Conservation (phyloP, 2,329 filamentous ascomycete species). For the Fusarium nanum region DNA sequence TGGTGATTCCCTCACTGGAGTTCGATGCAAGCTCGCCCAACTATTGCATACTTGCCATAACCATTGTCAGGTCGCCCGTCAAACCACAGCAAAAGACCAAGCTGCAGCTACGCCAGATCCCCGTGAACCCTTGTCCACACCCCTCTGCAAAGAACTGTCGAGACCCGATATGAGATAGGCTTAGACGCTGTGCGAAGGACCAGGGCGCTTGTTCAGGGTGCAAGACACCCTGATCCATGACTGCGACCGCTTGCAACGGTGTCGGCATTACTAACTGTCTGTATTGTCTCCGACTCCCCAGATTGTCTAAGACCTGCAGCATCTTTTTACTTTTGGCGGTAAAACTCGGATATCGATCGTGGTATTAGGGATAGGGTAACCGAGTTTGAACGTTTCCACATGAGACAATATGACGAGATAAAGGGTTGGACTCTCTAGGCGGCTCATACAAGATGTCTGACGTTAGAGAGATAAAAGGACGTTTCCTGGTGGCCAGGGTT, state of each 20-base stretch:
- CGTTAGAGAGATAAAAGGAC: conserved; percentile 19
- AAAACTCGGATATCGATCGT: background rate
- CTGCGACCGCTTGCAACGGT: conserved; percentile 22
- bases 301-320: conserved; percentile 6
- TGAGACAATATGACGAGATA: conserved; percentile 33
- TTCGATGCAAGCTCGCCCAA: background rate
- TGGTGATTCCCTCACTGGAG: background rate
- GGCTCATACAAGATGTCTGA: conserved; percentile 15
- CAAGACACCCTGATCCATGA: conserved; percentile 8
- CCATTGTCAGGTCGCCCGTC: conserved; percentile 7
- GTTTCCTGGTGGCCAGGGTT: background rate
- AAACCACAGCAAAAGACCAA: conserved; percentile 13
- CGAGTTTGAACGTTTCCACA: conserved; percentile 3
- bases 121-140: conserved; percentile 23
- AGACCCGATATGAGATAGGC: conserved; percentile 26
- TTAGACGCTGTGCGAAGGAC: conserved; percentile 41
- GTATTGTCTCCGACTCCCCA: conserved; percentile 5
- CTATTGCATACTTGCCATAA: conserved; percentile 3
- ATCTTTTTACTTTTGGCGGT: conserved; percentile 6
- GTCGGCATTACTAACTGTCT: conserved; percentile 6
- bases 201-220: conserved; percentile 40
- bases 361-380: conserved; percentile 1
- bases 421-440: conserved; percentile 2
- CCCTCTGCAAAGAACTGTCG: conserved; percentile 4
- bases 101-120: conserved; percentile 19